Conservation (phyloP, 2,329 filamentous ascomycete genomes). For the Microsporum audouinii region DNA sequence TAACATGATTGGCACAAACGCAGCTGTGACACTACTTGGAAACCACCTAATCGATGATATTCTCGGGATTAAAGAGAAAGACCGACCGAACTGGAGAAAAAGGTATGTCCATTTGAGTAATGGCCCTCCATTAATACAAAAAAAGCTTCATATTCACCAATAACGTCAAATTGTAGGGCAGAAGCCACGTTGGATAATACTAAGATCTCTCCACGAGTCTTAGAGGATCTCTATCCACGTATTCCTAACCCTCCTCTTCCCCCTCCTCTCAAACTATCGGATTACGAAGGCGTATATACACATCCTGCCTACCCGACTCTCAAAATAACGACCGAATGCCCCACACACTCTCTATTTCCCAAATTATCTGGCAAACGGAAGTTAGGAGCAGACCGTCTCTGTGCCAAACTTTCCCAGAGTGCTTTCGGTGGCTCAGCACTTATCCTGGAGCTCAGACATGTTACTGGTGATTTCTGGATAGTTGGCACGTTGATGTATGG, state of each 20-base stretch:
- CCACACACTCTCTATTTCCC: conserved; percentile 3
- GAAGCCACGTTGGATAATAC: conserved; percentile 5
- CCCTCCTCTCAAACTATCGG: conserved; percentile 5
- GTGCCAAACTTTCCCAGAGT: conserved; percentile 6
- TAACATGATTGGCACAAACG: conserved; percentile 29
- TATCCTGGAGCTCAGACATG: conserved; percentile 7
- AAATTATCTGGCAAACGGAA: conserved; percentile 3
- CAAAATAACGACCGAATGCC: conserved; percentile 6
- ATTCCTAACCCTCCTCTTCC: conserved; percentile 9
- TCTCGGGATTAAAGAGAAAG: conserved; percentile 24
- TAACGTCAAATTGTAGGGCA: background rate
- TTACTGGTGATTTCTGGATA: conserved; percentile 9
- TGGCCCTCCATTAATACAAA: background rate
- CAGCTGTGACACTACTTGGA: conserved; percentile 22
- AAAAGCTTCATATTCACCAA: background rate
- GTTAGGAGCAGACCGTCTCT: conserved; percentile 2
- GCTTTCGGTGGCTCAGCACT: conserved; percentile 6
- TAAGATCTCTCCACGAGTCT: conserved; percentile 6
- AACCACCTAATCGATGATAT: conserved; percentile 35
- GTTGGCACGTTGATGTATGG: conserved; percentile 10
- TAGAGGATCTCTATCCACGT: conserved; percentile 10
- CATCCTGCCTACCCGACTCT: conserved; percentile 10
- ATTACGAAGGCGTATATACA: conserved; percentile 6
- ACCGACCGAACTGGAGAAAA: conserved; percentile 30
- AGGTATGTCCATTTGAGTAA: conserved; percentile 19